Evolutionary conservation across 2,329 filamentous ascomycete species (phyloP).

Genomic region (Pseudocercospora ulei): DNA sequence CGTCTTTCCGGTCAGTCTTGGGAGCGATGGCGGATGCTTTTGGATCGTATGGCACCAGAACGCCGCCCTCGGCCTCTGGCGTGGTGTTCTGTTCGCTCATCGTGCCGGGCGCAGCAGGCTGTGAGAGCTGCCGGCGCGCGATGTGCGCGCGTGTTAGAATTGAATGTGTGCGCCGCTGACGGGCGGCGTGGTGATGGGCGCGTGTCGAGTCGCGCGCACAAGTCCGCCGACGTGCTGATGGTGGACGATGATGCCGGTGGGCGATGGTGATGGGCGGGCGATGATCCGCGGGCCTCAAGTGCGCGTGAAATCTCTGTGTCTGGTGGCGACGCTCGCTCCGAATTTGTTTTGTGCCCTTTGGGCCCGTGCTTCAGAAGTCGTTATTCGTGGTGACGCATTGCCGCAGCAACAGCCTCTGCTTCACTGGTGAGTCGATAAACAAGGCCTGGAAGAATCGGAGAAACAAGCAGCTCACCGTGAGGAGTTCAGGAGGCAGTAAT

Average conservation of each 20-base stretch:
- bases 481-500: no score
- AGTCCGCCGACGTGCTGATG: not conserved
- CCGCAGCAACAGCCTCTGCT: slow-evolving; percentile 2
- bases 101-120: not conserved
- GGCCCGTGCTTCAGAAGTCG: slow-evolving; percentile 3
- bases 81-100: slow-evolving; percentile 1
- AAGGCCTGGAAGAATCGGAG: no score
- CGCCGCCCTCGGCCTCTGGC: slow-evolving; percentile 1
- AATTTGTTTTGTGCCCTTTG: not conserved
- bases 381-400: not conserved
- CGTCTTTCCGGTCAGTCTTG: slow-evolving; percentile 1
- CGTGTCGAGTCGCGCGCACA: no score
- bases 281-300: no score
- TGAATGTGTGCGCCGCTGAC: no score
- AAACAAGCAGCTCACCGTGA: no score
- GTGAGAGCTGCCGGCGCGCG: not conserved
- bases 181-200: no score
- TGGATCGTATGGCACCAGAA: slow-evolving; percentile 7
- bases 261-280: not conserved
- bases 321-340: not conserved
- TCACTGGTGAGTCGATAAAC: no score
- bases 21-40: slow-evolving; percentile 10
- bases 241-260: not conserved
- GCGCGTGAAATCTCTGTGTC: not conserved
- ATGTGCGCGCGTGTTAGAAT: no score